Evolutionary conservation across 352 stramenopile genomes (phyloP), one percentile per base, ranked within the genome.

Genomic region (Phytophthora rubi): DNA sequence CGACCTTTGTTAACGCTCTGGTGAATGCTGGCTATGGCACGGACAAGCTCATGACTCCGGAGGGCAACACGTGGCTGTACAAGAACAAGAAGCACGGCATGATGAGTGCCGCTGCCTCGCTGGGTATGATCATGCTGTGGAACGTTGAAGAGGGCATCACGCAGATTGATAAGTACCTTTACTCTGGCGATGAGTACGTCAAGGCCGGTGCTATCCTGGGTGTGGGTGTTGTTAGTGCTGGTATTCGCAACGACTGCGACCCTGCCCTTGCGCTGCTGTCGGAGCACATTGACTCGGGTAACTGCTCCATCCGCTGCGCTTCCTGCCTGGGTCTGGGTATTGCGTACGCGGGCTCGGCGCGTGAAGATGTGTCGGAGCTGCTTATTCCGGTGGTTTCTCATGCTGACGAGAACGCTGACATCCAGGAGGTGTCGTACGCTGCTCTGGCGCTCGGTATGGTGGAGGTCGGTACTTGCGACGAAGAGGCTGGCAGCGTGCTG

Each of bases 11-110:
- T 23, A 99, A 99, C 76, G 98, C 97, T 37, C 99, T 99, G 71
- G 98, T 99, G 18, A 99, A 99, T 79, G 96, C 97, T 39, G 98
- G 97, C 2, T 99, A 99, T 79, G 89, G 97, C 64, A 97, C 96
- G 18, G 98, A 99, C 79, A 99, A 99, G 75, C 79, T 98, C 16
- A 92, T 98, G 77, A 97, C 91, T 0, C 91, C 92, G 0, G 94
- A 99, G 39, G 90, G 85, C 58, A 99, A 98, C 75, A 96, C 97
- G 55, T 99, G 98, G 98, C 75, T 99, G 30, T 99, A 99, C 86
- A 99, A 99, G 82, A 99, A 99, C 89, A 99, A 99, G 80, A 98
- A 99, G 80, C 97, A 99, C 70, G 98, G 98, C 57, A 99, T 99
- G 97, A 98, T 99, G 84, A 98, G 94, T 59, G 98, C 98, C 0